Evolutionary conservation across 441 rosid species (phyloP).

Genomic region (Capsella rubella): DNA sequence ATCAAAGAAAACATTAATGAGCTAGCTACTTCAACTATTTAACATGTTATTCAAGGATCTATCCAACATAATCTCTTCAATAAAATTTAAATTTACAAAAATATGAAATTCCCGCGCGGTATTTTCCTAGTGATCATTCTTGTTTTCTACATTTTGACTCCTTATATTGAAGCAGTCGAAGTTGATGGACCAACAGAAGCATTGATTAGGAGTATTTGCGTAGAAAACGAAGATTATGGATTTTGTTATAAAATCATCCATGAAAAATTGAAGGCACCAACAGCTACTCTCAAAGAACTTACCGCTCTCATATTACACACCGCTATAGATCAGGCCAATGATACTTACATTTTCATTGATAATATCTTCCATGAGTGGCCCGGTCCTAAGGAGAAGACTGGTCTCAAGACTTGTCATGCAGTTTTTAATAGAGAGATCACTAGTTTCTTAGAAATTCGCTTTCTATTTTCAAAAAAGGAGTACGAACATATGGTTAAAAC

Average conservation of each 20-base stretch:
- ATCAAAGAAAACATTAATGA: conserved; percentile 5
- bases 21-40: conserved; percentile 18
- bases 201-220: conserved; percentile 26
- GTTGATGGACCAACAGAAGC: conserved; percentile 18
- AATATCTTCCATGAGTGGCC: conserved; percentile 25
- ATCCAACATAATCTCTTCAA: conserved; percentile 13
- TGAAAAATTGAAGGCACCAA: conserved; percentile 9
- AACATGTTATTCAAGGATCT: conserved; percentile 20
- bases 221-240: conserved; percentile 18
- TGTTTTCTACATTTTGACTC: not conserved
- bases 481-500: conserved; percentile 21
- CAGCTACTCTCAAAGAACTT: conserved; percentile 22
- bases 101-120: conserved; percentile 1
- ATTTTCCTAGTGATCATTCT: conserved; percentile 10
- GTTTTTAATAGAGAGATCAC: conserved; percentile 16
- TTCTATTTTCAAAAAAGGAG: not conserved
- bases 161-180: conserved; percentile 1
- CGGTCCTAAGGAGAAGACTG: conserved; percentile 1
- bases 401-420: conserved; percentile 20
- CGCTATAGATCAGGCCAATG: conserved; percentile 8
- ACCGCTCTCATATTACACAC: conserved; percentile 27
- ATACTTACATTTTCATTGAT: conserved; percentile 29
- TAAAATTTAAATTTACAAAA: not conserved
- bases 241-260: conserved; percentile 26
- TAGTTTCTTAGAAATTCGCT: not conserved